Evolutionary conservation across 2,329 filamentous ascomycete genomes (phyloP), one percentile per base, ranked within the genome.

Genomic region (Neocucurbitaria cava): DNA sequence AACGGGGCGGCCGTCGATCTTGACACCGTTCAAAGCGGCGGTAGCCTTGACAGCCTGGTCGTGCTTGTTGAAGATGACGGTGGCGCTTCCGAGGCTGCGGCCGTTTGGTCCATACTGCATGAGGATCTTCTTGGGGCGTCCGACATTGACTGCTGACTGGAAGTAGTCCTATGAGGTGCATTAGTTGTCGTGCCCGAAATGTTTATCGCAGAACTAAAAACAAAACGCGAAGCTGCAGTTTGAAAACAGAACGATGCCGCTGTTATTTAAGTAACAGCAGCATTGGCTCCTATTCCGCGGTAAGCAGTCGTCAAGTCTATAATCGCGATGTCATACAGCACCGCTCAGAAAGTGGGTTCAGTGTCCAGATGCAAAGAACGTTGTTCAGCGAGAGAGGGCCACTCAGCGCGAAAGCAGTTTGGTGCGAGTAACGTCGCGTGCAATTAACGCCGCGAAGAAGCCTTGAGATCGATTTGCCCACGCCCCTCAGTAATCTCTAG

Each of bases 41-140:
- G 92, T 90, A 57, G 95, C 95, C 79, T 92, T 91, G 73, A 87
- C 87, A 63, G 94, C 95, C 62, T 90, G 90, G 65, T 92, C 91
- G 23, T 89, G 79, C 71, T 91, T 91, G 76, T 79, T 79, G 82
- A 99, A 99, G 61, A 88, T 88, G 68, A 99, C 90, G 49, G 92
- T 95, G 69, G 93, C 93, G 73, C 94, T 91, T 64, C 95, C 95
- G 74, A 92, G 91, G 84, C 93, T 97, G 66, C 88, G 86, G 62
- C 94, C 94, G 74, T 91, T 92, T 62, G 94, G 91, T 70, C 94
- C 95, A 79, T 99, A 99, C 46, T 91, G 92, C 69, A 99, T 83
- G 68, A 95, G 88, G 62, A 96, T 91, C 78, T 86, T 89, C 85
- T 96, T 97, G 79, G 98, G 91, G 61, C 90, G 86, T 66, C 93